A percentile compares a stretch with the other conserved stretches of the same genome.
These are phyloP conservation scores for Actinomortierella wolfii DNA, from an alignment of 371 early-diverging fungal species.

Conservation along the genomic window DNA sequence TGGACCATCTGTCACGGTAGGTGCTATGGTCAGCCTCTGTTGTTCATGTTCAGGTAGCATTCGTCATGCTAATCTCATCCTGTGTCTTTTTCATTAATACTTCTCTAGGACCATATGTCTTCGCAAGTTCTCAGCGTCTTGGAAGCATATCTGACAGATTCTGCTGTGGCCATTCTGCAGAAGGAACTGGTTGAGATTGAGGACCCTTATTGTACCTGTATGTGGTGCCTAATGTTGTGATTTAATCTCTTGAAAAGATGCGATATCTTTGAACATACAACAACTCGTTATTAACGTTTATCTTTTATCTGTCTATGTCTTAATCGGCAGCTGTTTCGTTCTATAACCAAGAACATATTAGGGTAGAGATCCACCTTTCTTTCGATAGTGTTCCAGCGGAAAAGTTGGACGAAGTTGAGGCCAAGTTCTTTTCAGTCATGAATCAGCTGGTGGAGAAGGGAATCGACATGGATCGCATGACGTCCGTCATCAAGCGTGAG, in stretches of 20 bases:
- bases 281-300: neutral
- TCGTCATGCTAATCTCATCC: neutral
- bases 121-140: constrained; percentile 48
- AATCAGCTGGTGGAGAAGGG: constrained; percentile 56
- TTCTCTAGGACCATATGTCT: constrained; percentile 34
- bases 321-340: constrained; percentile 55
- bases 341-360: constrained; percentile 58
- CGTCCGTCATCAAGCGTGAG: constrained; percentile 62
- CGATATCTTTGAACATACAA: neutral
- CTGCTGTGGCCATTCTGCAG: constrained; percentile 65
- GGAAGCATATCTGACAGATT: constrained; percentile 64
- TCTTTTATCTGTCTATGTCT: constrained; percentile 1
- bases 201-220: constrained; percentile 69
- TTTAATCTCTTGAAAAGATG: neutral
- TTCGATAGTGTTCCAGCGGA: constrained; percentile 69
- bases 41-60: neutral
- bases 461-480: constrained; percentile 70
- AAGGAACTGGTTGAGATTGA: constrained; percentile 74
- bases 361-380: constrained; percentile 54
- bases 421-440: constrained; percentile 53
- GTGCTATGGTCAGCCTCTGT: constrained; percentile 53
- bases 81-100: neutral
- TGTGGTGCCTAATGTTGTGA: neutral
- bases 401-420: constrained; percentile 58
- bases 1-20: constrained; percentile 63